Conservation (phyloP, 148 eudicot genomes). For the Heliamphora exappendiculata region DNA sequence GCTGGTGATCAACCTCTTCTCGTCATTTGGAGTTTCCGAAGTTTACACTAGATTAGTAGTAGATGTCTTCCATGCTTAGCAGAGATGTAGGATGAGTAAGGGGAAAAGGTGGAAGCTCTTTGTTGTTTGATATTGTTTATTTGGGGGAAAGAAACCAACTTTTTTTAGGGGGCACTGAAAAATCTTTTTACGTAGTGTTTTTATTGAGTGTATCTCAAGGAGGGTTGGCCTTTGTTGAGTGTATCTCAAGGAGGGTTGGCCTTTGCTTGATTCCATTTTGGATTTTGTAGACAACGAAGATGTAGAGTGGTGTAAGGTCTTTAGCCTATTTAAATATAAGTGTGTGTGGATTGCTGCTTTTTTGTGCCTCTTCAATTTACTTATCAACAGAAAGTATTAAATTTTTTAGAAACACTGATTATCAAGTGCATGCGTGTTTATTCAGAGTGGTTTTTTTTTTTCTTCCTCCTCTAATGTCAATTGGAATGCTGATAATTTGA, state of each 20-base stretch:
- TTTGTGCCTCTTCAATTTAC: background rate
- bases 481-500: background rate
- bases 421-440: background rate
- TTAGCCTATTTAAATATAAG: background rate
- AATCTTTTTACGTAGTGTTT: background rate
- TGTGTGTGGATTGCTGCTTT: slow-evolving; percentile 1
- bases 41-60: no score
- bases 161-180: background rate
- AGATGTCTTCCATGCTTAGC: background rate
- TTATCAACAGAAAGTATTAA: background rate
- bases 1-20: background rate
- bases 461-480: background rate
- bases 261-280: background rate
- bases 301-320: background rate
- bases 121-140: background rate
- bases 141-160: background rate
- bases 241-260: background rate
- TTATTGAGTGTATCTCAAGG: background rate
- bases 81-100: background rate
- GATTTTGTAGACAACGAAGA: background rate
- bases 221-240: background rate
- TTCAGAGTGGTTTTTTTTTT: background rate
- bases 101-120: background rate
- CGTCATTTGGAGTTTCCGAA: background rate
- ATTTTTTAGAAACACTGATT: background rate